Base-by-base conservation (phyloP, 345 rosid species). In the Citrus mangshanensis region DNA sequence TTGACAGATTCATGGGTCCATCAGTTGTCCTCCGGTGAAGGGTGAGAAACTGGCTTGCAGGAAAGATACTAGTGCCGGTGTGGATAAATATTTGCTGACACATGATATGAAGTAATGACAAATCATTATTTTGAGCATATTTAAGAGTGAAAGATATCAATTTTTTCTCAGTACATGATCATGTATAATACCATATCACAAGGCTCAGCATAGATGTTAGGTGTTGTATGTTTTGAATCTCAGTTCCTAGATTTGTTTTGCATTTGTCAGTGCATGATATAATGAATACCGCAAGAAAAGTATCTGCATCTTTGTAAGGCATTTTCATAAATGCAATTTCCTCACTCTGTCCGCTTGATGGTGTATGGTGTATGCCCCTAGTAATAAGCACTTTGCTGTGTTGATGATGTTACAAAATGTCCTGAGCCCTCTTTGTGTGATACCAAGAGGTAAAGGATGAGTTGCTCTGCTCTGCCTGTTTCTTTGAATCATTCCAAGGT, bases 1-100 rank as follows among this genome's bases (percentile, higher is more conserved):
- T 79, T 59, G n/a, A 81, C 90, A 90, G 96, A 77, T 88, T 74
- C 89, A 81, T 63, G 87, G 86, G 60, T 89, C 93, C 58, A 75
- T 70, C 60, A 73, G 75, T 54, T 85, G 88, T 79, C 87, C 87
- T 51, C 80, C 87, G 34, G 63, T 80, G 78, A 70, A 79, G 72
- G 72, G 84, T 12, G 90, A 89, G 82, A 80, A 81, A 73, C 85
- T 77, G 58, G 75, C 74, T 37, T 42, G 69, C 63, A 51, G 32
- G 22, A 88, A 88, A 68, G 88, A 85, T 75, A 62, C 78, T 22
- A 76, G 80, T 0, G 61, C 40, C 7, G 80, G 69, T 72, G 76
- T 68, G 4, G 88, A 84, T 72, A 67, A 82, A 64, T 79, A 77
- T 72, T 71, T 63, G 70, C 69, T 75, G 64, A 49, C 79, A 78